These are phyloP conservation scores for Phaffomyces opuntiae DNA, from an alignment of 805 yeast genomes.

Conservation along the genomic window DNA sequence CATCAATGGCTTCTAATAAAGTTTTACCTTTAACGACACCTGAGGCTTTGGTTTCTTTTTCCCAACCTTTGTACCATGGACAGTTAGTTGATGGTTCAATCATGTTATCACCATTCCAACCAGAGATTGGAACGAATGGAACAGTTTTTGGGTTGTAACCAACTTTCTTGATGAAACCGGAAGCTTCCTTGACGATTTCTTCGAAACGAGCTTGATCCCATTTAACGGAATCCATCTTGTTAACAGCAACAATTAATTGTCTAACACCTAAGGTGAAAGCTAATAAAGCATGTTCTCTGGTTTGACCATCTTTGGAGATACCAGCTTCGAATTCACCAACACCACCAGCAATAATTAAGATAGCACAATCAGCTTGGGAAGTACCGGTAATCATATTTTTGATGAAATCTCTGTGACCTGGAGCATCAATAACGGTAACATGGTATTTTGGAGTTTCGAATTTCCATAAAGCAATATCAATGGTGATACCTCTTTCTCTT, in stretches of 20 bases:
- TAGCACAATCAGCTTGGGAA: slow-evolving; percentile 92
- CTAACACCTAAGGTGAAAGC: slow-evolving; percentile 87
- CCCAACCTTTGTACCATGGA: slow-evolving; percentile 92
- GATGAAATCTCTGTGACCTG: slow-evolving; percentile 96
- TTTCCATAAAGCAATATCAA: slow-evolving; percentile 79
- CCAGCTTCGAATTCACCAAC: slow-evolving; percentile 95
- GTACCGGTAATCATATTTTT: slow-evolving; percentile 95
- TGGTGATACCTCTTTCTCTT: slow-evolving; percentile 97
- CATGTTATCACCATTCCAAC: slow-evolving; percentile 95
- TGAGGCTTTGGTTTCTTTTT: slow-evolving; percentile 70
- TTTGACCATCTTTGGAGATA: slow-evolving; percentile 93
- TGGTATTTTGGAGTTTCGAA: slow-evolving; percentile 92
- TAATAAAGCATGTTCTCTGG: slow-evolving; percentile 91
- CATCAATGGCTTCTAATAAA: slow-evolving; percentile 81
- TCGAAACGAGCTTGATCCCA: slow-evolving; percentile 78
- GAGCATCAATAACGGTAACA: slow-evolving; percentile 91
- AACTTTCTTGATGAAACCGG: slow-evolving; percentile 81
- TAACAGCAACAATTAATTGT: slow-evolving; percentile 84
- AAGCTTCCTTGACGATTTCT: slow-evolving; percentile 71
- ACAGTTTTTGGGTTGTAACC: slow-evolving; percentile 86
- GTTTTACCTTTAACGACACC: slow-evolving; percentile 74
- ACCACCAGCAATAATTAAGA: slow-evolving; percentile 88
- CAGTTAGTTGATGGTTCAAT: slow-evolving; percentile 75
- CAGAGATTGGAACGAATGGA: slow-evolving; percentile 88
- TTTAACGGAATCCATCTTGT: slow-evolving; percentile 91